Conservation (phyloP, 163 green algal genomes). For the Chloromonas sp. region DNA sequence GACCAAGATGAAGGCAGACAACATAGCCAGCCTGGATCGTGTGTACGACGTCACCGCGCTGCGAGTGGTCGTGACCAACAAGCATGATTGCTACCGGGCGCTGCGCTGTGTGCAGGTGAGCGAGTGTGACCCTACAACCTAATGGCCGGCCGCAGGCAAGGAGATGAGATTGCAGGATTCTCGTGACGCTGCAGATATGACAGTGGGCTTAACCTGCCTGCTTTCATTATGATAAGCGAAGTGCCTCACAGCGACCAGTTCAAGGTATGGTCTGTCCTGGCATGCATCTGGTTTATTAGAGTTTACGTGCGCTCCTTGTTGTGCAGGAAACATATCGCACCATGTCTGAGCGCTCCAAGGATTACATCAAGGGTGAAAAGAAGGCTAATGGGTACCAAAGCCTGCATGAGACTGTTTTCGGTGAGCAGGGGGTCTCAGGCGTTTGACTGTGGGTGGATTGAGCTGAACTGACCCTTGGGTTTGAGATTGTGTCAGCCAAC, state of each 20-base stretch:
- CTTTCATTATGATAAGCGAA: too few species aligned
- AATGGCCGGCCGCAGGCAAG: too few species aligned
- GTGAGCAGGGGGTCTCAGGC: not conserved
- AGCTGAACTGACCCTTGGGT: not conserved
- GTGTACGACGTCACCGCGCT: conserved; percentile 80
- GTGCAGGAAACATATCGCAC: conserved; percentile 40
- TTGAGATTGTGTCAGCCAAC: too few species aligned
- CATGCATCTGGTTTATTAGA: too few species aligned
- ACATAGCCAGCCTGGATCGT: conserved; percentile 14
- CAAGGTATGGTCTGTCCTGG: too few species aligned
- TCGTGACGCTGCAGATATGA: too few species aligned
- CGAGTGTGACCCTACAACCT: too few species aligned
- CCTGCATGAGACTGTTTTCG: conserved; percentile 77
- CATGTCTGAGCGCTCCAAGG: conserved; percentile 65
- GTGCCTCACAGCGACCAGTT: too few species aligned
- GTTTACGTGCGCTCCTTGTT: too few species aligned
- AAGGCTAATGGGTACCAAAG: conserved; percentile 90
- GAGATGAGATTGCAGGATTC: too few species aligned
- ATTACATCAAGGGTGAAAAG: conserved; percentile 78
- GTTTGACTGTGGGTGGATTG: not conserved
- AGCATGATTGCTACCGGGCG: conserved; percentile 77
- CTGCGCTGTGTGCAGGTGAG: conserved; percentile 22
- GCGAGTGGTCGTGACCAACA: conserved; percentile 72
- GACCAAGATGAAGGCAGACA: conserved; percentile 72
- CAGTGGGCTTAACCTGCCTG: too few species aligned